Conservation (phyloP, 768 basidiomycete species). For the Boletus pseudopeckii region DNA sequence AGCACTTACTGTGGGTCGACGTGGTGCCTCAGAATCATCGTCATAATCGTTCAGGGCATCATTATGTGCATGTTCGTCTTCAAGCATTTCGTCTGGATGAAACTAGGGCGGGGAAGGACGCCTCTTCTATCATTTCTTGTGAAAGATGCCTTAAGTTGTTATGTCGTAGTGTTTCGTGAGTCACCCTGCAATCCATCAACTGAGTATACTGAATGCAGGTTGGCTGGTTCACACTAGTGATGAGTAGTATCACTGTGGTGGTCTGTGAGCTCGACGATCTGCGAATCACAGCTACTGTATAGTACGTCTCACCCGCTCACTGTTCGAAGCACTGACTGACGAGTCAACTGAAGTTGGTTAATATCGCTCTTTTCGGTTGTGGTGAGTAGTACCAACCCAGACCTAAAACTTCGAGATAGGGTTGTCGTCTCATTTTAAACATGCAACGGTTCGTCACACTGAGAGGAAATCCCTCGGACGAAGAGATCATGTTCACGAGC, state of each 20-base stretch:
- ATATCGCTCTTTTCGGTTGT: slow-evolving; percentile 10
- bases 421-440: no score
- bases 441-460: no score
- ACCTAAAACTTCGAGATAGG: neutral
- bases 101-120: slow-evolving; percentile 40
- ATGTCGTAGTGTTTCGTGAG: slow-evolving; percentile 39
- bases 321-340: neutral
- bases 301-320: neutral
- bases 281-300: neutral
- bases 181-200: neutral
- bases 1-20: neutral
- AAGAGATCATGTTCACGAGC: no score
- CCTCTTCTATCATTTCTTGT: slow-evolving; percentile 40
- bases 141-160: slow-evolving; percentile 46
- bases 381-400: slow-evolving; percentile 11
- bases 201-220: neutral
- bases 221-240: neutral
- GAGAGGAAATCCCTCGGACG: no score
- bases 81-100: slow-evolving; percentile 35
- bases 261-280: neutral
- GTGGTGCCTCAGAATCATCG: slow-evolving; percentile 2
- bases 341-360: slow-evolving; percentile 11
- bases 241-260: neutral
- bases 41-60: slow-evolving; percentile 34
- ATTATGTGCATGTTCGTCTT: slow-evolving; percentile 38